A percentile compares a stretch with the other conserved stretches of the same genome.
Conservation (phyloP, 805 yeast species). For the Candida argentea region DNA sequence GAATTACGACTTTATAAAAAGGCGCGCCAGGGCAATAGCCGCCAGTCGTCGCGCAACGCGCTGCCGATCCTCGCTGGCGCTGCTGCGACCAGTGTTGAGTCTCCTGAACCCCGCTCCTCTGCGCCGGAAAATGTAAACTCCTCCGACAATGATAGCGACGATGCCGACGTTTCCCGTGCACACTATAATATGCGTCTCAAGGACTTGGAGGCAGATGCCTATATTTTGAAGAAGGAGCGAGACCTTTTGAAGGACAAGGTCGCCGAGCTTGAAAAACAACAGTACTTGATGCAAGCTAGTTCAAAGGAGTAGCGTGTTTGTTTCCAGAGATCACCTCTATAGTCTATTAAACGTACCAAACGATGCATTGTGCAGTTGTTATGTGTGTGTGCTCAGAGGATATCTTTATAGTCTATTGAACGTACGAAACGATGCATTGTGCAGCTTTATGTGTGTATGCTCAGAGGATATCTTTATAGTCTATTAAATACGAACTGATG, state of each 20-base stretch:
- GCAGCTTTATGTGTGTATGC: too few relatives aligned
- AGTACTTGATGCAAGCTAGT: constrained; percentile 18
- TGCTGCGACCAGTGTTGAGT: too few relatives aligned
- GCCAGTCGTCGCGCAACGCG: constrained; percentile 19
- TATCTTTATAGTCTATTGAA: too few relatives aligned
- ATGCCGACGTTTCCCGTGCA: constrained; percentile 17
- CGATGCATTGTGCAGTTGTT: too few relatives aligned
- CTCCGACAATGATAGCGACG: constrained; percentile 15
- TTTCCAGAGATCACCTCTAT: background rate
- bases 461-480: too few relatives aligned
- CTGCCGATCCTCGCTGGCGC: constrained; percentile 12
- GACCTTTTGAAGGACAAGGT: constrained; percentile 64
- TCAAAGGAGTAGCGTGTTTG: too few relatives aligned
- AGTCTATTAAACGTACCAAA: too few relatives aligned
- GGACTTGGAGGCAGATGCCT: constrained; percentile 77
- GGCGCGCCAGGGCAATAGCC: constrained; percentile 31
- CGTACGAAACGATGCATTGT: too few relatives aligned
- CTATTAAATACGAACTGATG: too few relatives aligned
- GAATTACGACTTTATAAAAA: constrained; percentile 48
- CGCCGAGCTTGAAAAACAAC: constrained; percentile 47
- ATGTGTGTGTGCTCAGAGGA: too few relatives aligned
- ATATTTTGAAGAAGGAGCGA: constrained; percentile 72
- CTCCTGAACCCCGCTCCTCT: constrained; percentile 3
- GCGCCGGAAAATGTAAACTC: constrained; percentile 8
- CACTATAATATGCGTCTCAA: constrained; percentile 68